Base-by-base conservation (phyloP, 352 stramenopile genomes). In the Globisporangium sylvaticum region DNA sequence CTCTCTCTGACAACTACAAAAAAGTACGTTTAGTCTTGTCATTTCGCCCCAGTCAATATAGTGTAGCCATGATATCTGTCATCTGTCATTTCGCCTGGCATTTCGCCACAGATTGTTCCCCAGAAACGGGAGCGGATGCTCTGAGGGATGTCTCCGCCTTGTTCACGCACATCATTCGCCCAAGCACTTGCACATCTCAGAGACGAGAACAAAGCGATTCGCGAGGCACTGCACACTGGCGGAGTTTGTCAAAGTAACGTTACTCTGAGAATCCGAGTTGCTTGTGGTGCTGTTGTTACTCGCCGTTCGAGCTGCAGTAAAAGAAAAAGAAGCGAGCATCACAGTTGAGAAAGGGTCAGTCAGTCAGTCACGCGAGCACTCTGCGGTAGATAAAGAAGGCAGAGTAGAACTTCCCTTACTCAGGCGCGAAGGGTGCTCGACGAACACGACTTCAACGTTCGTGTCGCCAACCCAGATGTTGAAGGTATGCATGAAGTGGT, bases 111-210 rank as follows among this genome's bases (percentile, higher is more conserved):
- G n/a, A n/a, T n/a, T n/a, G n/a, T n/a, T n/a, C n/a, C 83, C 88
- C 88, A 95, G 60, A 91, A 95, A 29, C 71, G 67, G n/a, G 91
- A 83, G 37, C 88, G 88, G 6, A 87, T 64, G 58, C 66, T 70
- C 18, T 77, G 62, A 5, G 83, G 71, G 24, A 94, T 72, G 2
- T 83, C 74, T n/a, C 86, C 86, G 70, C 64, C 60, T 66, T 66
- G 67, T 92, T 94, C 54, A 95, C 78, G 20, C 70, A 67, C 54
- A 76, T 77, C 55, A 91, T 66, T n/a, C 69, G 71, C 0, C 66
- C 74, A 14, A 93, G 64, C 2, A 73, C 81, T 22, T 79, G 69
- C 0, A 94, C 68, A 48, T 87, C 73, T 39, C 88, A 78, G 39
- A 88, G 61, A 87, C 86, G 9, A 95, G 63, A n/a, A 94, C 60